Evolutionary conservation across 441 rosid species (phyloP), one percentile per base, ranked within the genome.

Genomic region (Melastoma candidum): DNA sequence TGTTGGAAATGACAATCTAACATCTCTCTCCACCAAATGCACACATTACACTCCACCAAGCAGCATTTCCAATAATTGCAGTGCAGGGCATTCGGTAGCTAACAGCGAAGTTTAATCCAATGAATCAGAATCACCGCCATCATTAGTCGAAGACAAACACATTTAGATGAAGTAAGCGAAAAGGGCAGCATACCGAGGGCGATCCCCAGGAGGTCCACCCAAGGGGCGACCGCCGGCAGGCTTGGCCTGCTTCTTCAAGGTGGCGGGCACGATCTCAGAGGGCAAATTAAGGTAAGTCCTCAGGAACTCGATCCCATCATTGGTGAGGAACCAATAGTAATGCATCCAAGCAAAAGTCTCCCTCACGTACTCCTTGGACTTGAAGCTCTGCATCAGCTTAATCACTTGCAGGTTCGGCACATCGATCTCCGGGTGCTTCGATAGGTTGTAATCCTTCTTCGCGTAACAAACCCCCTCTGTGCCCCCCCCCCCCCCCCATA

Each of bases 261-360:
- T 90, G 48, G 96, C 96, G 2, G 97, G 97, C 48, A 87, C 97
- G 29, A 90, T 84, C 62, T 90, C 97, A 11, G 97, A 90, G 9
- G 97, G 96, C 14, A 90, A 84, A 57, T 84, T 84, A 63, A 90
- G 94, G 65, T 87, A 90, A 24, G 78, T 79, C 54, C 96, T 63
- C 5, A 90, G 68, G 68, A 85, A 87, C 65, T 83, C 95, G 48
- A 90, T 90, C 45, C 98, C 98, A 39, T 85, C 93, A 61, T 90
- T 78, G 5, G 95, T 90, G 43, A 90, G 87, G 72, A 73, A 87
- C 98, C 98, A 85, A 61, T 85, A 90, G 59, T 90, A 87, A 47
- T 90, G 98, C 96, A 90, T 90, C 98, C 98, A 90, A 24, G 96
- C 95, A 44, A 90, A 87, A 1, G 96, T 90, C 80, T 87, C 98